phyloP scores from a whole-genome alignment of 2,329 filamentous ascomycete genomes.

The Cordyceps javanica region DNA sequence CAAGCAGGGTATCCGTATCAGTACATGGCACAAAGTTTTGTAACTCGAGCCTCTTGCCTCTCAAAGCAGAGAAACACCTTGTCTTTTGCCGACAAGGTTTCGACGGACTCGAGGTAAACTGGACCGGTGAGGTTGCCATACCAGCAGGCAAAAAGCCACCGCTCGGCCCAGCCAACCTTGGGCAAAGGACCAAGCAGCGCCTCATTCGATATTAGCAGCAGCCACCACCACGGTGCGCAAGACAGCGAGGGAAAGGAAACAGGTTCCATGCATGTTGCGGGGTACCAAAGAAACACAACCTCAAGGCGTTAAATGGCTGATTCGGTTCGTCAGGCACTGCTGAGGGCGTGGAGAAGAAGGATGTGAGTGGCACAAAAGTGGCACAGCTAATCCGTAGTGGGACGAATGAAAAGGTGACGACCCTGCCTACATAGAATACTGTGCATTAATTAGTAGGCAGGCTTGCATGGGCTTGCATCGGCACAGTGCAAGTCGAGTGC shows the following conservation, averaged over 20 bases:
- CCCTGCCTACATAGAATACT: too few species aligned
- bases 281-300: not conserved
- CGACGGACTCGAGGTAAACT: not conserved
- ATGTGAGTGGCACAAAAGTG: not conserved
- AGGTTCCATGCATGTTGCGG: not conserved
- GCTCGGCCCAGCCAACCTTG: not conserved
- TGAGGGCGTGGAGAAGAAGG: not conserved
- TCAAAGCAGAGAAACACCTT: too few species aligned
- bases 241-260: not conserved
- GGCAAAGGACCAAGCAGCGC: not conserved
- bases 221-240: not conserved
- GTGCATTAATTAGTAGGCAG: too few species aligned
- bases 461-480: not conserved
- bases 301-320: not conserved
- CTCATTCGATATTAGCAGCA: not conserved
- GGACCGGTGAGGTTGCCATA: not conserved
- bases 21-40: not conserved
- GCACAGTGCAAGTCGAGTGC: not conserved
- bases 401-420: not conserved
- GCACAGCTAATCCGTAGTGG: not conserved
- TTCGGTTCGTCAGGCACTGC: not conserved
- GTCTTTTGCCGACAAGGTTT: too few species aligned
- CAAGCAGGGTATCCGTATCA: too few species aligned
- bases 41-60: not conserved
- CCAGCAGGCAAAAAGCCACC: not conserved